These are phyloP conservation scores for Ophiostoma australiae DNA, from an alignment of 2,329 filamentous ascomycete species.

Conservation along the genomic window DNA sequence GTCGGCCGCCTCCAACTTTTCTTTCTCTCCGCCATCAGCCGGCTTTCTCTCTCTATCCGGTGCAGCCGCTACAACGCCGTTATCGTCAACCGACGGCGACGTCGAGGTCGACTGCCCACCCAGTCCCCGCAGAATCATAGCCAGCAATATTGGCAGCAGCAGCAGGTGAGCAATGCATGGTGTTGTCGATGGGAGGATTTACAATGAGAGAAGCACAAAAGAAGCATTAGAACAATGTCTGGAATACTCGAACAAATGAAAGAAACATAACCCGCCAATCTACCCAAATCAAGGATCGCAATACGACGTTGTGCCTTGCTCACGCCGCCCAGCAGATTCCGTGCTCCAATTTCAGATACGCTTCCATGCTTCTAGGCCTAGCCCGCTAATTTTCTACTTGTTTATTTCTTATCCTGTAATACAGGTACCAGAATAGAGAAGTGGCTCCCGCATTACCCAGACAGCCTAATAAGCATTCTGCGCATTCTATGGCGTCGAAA, in stretches of 20 bases:
- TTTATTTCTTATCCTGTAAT: constrained; percentile 15
- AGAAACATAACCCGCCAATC: background rate
- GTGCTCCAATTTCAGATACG: background rate
- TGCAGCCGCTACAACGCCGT: constrained; percentile 14
- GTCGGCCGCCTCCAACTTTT: constrained; percentile 20
- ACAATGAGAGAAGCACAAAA: background rate
- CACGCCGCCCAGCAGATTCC: background rate
- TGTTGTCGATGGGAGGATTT: background rate
- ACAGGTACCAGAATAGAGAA: constrained; percentile 21
- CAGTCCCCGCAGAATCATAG: background rate
- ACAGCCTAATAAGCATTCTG: background rate
- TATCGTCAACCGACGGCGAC: constrained; percentile 25
- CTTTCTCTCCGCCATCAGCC: constrained; percentile 20
- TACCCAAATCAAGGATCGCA: constrained; percentile 1
- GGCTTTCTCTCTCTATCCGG: constrained; percentile 18
- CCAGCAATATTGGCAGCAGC: background rate
- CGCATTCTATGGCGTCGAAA: background rate
- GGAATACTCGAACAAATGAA: background rate
- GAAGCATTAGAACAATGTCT: background rate
- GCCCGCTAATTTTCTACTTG: background rate
- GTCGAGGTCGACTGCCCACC: constrained; percentile 16
- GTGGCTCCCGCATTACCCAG: constrained; percentile 16
- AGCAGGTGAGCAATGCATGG: background rate
- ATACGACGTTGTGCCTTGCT: constrained; percentile 1
- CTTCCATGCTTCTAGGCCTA: background rate